Percentiles rank a stretch among this genome's conserved stretches.
phyloP scores from a whole-genome alignment of 2,329 filamentous ascomycete species.

The Xylaria sp. region DNA sequence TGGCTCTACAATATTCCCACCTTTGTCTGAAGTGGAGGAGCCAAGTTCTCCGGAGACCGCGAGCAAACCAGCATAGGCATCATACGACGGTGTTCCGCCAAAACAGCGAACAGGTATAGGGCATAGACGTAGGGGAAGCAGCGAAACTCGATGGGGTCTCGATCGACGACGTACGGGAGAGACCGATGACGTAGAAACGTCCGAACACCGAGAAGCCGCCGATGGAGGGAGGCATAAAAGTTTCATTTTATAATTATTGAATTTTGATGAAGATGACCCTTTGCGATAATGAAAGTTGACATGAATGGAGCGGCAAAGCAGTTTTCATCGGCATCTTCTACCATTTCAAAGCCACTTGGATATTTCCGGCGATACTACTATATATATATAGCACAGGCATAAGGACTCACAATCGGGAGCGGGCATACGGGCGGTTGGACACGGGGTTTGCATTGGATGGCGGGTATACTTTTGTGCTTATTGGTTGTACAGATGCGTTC shows the following conservation, averaged over 20 bases:
- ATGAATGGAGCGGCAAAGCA: not conserved
- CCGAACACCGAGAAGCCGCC: constrained; percentile 72
- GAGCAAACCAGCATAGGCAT: constrained; percentile 24
- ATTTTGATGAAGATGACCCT: not conserved
- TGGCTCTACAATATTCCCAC: constrained; percentile 50
- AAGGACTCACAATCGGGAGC: constrained; percentile 5
- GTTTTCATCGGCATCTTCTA: not conserved
- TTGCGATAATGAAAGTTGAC: not conserved
- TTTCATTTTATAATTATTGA: not conserved
- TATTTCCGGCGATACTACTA: not conserved
- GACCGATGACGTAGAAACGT: constrained; percentile 71
- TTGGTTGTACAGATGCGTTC: constrained; percentile 1
- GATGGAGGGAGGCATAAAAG: constrained; percentile 61
- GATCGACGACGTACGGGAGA: constrained; percentile 75
- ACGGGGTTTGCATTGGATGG: constrained; percentile 23
- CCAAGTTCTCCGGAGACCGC: constrained; percentile 29
- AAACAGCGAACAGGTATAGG: constrained; percentile 52
- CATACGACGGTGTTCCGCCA: constrained; percentile 40
- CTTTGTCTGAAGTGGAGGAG: constrained; percentile 56
- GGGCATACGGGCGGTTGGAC: constrained; percentile 18
- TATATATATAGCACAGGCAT: constrained; percentile 27
- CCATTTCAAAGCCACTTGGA: not conserved
- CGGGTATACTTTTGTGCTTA: not conserved
- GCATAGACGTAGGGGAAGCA: constrained; percentile 58
- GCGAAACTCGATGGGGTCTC: constrained; percentile 74